Base-by-base conservation (phyloP, 768 basidiomycete genomes). In the Hericium alpestre region DNA sequence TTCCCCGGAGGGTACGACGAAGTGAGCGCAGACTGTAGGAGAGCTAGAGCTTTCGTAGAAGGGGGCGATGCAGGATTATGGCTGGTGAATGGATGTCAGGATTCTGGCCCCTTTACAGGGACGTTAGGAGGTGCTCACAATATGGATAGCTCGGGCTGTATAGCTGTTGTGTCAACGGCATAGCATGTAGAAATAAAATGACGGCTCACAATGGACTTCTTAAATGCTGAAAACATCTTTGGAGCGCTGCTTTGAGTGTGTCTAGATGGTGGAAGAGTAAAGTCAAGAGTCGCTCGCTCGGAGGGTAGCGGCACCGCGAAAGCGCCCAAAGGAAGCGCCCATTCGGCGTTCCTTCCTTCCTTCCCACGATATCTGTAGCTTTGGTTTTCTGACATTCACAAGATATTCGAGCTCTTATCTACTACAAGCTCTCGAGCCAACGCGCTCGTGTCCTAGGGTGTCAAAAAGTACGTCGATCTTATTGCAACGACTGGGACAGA, bases 11-110 rank as follows among this genome's bases (percentile, higher is more conserved):
- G 87, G 65, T 85, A 90, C 0, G 87, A 79, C 0, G 67, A 68
- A 0, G 83, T 79, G 0, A 86, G 66, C 0, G 88, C 78, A 0
- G 79, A 71, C 5, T 79, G 77, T 11, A 90, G 74, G 16, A 88
- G 69, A 1, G 71, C 72, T 5, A 90, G 72, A 0, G 87, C 85
- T 63, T 79, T 75, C 13, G 63, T 74, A 0, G 88, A 90, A 0
- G 83, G 79, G 0, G 85, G 83, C 0, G 85, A 87, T 4, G 78
- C 71, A 0, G 86, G 74, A 51, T 79, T 74, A 65, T 90, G 87
- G 63, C 88, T 90, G 32, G 5, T 50, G 46, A 25, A 47, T 25
- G 52, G 11, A 51, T 51, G 32, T 32, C 32, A 32, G 41, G 51
- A 9, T 50, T 46, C 18, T 15, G 13, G n/a, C 4, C 13, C 27